Conservation (phyloP, 139 green algal species). For the Chlamydomonas sphaeroides region DNA sequence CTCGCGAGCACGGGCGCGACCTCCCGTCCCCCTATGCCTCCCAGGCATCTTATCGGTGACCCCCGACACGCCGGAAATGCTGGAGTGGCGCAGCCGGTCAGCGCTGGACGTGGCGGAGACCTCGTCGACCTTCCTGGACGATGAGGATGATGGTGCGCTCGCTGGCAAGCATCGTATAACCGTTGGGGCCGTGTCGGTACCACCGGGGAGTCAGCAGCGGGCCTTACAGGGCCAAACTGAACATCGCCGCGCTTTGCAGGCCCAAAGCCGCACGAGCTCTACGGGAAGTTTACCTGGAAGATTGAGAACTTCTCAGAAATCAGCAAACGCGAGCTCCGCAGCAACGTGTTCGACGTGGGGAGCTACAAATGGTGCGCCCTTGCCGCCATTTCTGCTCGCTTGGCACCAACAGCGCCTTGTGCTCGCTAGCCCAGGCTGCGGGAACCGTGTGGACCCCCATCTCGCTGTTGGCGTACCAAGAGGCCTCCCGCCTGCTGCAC, state of each 20-base stretch:
- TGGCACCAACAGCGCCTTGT: neutral
- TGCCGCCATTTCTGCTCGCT: neutral
- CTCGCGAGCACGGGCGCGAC: no score
- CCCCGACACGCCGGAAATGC: conserved; percentile 80
- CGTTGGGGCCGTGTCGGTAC: no score
- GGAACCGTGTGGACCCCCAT: no score
- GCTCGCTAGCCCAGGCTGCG: neutral
- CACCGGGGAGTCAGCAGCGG: no score
- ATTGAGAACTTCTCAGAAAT: conserved; percentile 96
- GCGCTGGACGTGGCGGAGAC: conserved; percentile 72
- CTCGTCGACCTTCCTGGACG: conserved; percentile 79
- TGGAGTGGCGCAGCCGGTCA: conserved; percentile 73
- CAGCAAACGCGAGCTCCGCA: conserved; percentile 94
- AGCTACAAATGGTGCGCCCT: conserved; percentile 91
- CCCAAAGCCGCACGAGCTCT: conserved; percentile 82
- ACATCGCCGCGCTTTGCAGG: conserved; percentile 51
- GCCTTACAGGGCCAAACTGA: no score
- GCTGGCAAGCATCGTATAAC: no score
- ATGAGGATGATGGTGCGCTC: conserved; percentile 70
- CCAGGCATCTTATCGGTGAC: conserved; percentile 74
- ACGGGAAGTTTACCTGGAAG: conserved; percentile 98
- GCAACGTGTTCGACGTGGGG: conserved; percentile 93
- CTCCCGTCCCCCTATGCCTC: neutral
- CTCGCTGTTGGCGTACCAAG: no score
- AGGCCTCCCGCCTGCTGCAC: no score